phyloP scores from a whole-genome alignment of 495 filamentous ascomycete species.

The Lophium mytilinum region DNA sequence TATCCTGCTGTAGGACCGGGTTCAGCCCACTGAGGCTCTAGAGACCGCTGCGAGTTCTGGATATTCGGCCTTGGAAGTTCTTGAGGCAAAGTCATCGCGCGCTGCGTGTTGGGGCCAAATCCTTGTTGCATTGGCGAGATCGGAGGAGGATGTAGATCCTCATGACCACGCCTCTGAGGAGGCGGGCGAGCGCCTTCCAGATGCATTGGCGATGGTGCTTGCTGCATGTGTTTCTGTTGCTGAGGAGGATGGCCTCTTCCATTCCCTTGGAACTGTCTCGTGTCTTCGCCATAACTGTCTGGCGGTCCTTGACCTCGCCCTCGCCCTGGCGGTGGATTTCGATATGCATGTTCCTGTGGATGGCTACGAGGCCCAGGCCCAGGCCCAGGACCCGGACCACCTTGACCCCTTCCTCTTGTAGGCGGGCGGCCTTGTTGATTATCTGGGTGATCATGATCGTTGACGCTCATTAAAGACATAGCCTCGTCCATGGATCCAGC shows the following conservation, averaged over 20 bases:
- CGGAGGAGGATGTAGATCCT: not conserved
- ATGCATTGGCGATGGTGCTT: conserved; percentile 6
- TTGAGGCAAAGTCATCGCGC: conserved; percentile 22
- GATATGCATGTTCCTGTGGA: conserved; percentile 1
- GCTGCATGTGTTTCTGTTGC: conserved; percentile 5
- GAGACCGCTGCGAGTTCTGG: not conserved
- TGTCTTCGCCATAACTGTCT: conserved; percentile 20
- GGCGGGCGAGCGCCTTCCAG: conserved; percentile 3
- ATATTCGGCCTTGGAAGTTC: not conserved
- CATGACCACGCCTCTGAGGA: conserved; percentile 4
- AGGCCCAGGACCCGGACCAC: conserved; percentile 6
- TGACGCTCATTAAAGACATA: conserved; percentile 26
- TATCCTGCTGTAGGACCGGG: conserved; percentile 29
- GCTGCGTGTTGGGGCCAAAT: conserved; percentile 19
- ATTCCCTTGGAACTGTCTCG: conserved; percentile 17
- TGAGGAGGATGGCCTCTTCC: conserved; percentile 9
- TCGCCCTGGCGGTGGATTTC: conserved; percentile 6
- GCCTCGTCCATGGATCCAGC: conserved; percentile 20
- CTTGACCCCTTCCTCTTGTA: not conserved
- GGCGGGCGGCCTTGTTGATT: conserved; percentile 35
- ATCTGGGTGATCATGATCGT: conserved; percentile 53
- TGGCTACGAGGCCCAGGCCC: conserved; percentile 2
- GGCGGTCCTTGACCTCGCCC: conserved; percentile 1
- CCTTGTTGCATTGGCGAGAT: conserved; percentile 9
- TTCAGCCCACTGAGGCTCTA: conserved; percentile 25